These are phyloP conservation scores for Terana coerulea DNA, from an alignment of 768 basidiomycete species.

Conservation along the genomic window DNA sequence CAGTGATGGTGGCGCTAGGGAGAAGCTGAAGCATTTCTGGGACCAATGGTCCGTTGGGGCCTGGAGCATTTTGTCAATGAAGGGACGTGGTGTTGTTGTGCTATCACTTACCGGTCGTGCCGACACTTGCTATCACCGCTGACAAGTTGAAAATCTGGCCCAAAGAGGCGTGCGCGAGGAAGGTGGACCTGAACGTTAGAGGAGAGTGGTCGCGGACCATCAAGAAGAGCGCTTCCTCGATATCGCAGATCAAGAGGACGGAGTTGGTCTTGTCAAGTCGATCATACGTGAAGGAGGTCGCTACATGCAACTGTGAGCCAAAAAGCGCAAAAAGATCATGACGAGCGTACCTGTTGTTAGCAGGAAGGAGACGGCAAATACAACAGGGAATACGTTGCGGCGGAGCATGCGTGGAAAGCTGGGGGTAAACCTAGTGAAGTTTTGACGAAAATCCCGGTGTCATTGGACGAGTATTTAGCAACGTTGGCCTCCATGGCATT, in stretches of 20 bases:
- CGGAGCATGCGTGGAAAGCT: too few relatives aligned
- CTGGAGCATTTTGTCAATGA: slow-evolving; percentile 17
- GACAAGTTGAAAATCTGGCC: too few relatives aligned
- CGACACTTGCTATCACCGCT: slow-evolving; percentile 40
- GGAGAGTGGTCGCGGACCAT: slow-evolving; percentile 38
- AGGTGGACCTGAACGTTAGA: slow-evolving; percentile 37
- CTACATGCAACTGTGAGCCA: neutral
- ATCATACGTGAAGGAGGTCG: slow-evolving; percentile 23
- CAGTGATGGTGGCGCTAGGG: slow-evolving; percentile 40
- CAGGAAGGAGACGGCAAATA: too few relatives aligned
- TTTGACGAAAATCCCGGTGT: too few relatives aligned
- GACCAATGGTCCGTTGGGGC: slow-evolving; percentile 44
- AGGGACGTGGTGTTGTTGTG: neutral
- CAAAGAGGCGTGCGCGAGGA: slow-evolving; percentile 45
- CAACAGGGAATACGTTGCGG: too few relatives aligned
- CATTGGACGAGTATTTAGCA: too few relatives aligned
- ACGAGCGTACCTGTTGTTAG: too few relatives aligned
- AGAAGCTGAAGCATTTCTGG: slow-evolving; percentile 40
- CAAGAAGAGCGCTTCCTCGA: slow-evolving; percentile 45
- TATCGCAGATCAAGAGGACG: slow-evolving; percentile 41
- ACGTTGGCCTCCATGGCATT: too few relatives aligned
- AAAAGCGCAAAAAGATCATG: too few relatives aligned
- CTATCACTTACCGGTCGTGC: slow-evolving; percentile 38
- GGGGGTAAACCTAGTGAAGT: too few relatives aligned
- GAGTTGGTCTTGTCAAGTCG: slow-evolving; percentile 41